Percentiles rank a stretch among this genome's conserved stretches.
phyloP scores from a whole-genome alignment of 192 early-diverging fungal genomes.

The Coemansia aciculifera region DNA sequence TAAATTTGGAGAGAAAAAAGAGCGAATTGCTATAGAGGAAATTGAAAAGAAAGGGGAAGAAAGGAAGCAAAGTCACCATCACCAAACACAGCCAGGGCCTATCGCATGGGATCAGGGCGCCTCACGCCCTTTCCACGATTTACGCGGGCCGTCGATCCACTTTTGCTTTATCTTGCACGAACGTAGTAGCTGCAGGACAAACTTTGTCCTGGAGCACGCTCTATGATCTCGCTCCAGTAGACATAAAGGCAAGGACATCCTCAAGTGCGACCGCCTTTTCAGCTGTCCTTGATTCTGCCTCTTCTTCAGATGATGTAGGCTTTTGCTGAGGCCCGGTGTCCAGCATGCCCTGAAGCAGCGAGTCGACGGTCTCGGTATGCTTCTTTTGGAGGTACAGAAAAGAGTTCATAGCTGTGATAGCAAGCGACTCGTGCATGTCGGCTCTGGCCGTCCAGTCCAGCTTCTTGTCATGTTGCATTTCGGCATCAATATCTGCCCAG shows the following conservation, averaged over 20 bases:
- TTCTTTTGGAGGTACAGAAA: slow-evolving; percentile 32
- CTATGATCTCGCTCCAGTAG: slow-evolving; percentile 23
- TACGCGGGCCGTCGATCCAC: neutral
- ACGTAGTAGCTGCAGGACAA: neutral
- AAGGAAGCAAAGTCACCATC: neutral
- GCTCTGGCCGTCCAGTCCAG: slow-evolving; percentile 27
- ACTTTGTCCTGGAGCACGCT: neutral
- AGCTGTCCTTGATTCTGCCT: neutral
- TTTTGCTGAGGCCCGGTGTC: neutral
- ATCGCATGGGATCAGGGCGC: slow-evolving; percentile 5
- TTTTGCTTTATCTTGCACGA: neutral
- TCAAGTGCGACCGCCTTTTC: slow-evolving; percentile 27
- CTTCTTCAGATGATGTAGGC: neutral
- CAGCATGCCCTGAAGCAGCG: slow-evolving; percentile 18
- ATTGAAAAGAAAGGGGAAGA: neutral
- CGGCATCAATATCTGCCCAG: slow-evolving; percentile 31
- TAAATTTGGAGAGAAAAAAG: neutral
- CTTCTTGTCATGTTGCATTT: slow-evolving; percentile 26
- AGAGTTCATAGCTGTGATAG: slow-evolving; percentile 34
- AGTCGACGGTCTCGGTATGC: slow-evolving; percentile 28
- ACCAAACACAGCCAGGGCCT: neutral
- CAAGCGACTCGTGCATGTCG: slow-evolving; percentile 46
- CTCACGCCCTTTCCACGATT: neutral
- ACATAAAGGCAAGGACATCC: slow-evolving; percentile 48
- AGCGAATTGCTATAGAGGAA: neutral